Percentiles rank a stretch among this genome's conserved stretches.
These are phyloP conservation scores for Wickerhamiella azymoides DNA, from an alignment of 805 yeast species.

Conservation along the genomic window DNA sequence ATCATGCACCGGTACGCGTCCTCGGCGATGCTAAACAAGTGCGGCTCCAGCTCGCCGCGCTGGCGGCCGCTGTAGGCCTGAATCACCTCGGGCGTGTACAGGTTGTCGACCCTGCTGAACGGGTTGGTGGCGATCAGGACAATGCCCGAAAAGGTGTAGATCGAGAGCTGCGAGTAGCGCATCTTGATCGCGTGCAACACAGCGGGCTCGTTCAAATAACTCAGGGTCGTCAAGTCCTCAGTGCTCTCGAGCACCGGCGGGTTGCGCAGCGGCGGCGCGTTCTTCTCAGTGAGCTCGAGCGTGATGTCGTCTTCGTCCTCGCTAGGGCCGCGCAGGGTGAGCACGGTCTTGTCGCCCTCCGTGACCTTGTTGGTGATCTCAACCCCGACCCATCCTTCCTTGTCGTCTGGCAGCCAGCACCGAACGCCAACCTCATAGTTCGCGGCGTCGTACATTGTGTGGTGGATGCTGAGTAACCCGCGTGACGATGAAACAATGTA, in stretches of 20 bases:
- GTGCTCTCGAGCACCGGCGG: slow-evolving; percentile 88
- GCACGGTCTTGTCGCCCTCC: slow-evolving; percentile 32
- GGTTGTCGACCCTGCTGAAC: slow-evolving; percentile 79
- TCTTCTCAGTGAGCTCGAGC: slow-evolving; percentile 29
- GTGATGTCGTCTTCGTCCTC: slow-evolving; percentile 9
- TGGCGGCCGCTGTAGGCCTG: slow-evolving; percentile 89
- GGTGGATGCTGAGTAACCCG: slow-evolving; percentile 8
- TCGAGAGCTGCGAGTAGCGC: slow-evolving; percentile 77
- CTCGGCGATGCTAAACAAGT: slow-evolving; percentile 92
- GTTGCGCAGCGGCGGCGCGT: slow-evolving; percentile 64
- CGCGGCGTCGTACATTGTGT: slow-evolving; percentile 17
- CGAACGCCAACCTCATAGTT: slow-evolving; percentile 22
- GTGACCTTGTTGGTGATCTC: slow-evolving; percentile 36
- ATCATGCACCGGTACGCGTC: slow-evolving; percentile 95
- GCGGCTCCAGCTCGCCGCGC: slow-evolving; percentile 94
- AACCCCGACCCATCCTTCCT: slow-evolving; percentile 64
- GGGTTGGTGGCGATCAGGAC: slow-evolving; percentile 95
- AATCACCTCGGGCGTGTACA: slow-evolving; percentile 82
- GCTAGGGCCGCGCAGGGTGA: slow-evolving; percentile 39
- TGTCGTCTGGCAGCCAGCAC: slow-evolving; percentile 70
- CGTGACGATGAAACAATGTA: not conserved
- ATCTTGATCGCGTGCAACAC: slow-evolving; percentile 85
- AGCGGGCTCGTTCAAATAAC: slow-evolving; percentile 91
- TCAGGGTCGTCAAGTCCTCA: slow-evolving; percentile 83
- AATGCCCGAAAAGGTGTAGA: slow-evolving; percentile 92